A percentile compares a stretch with the other conserved stretches of the same genome.
Evolutionary conservation across 768 basidiomycete species (phyloP).

Genomic region (Boletus tylopilopsis): DNA sequence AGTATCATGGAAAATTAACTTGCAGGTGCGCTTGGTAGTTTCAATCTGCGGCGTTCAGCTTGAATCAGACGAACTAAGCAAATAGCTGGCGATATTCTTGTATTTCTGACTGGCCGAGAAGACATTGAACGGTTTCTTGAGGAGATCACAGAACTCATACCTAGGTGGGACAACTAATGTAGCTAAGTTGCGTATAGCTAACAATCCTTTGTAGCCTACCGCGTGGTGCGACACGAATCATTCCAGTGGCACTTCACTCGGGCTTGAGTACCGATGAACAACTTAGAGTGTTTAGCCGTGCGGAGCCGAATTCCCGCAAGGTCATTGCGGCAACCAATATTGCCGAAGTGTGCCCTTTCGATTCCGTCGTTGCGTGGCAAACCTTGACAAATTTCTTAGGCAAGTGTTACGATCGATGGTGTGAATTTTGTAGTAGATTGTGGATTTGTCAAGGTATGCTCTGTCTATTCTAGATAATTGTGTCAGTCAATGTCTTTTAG

Average conservation of each 20-base stretch:
- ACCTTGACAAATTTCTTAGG: conserved; percentile 40
- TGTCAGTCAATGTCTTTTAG: conserved; percentile 36
- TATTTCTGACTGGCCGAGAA: conserved; percentile 94
- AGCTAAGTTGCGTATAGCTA: background rate
- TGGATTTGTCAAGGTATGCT: conserved; percentile 87
- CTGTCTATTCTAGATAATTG: background rate
- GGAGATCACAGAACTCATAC: conserved; percentile 71
- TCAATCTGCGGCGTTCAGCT: background rate
- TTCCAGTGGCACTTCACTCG: conserved; percentile 80
- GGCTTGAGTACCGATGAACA: conserved; percentile 89
- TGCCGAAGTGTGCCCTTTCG: conserved; percentile 61
- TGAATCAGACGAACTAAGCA: conserved; percentile 43
- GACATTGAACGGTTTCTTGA: conserved; percentile 92
- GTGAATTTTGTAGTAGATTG: conserved; percentile 92
- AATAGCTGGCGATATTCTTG: conserved; percentile 82
- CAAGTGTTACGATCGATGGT: conserved; percentile 95
- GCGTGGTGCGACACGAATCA: conserved; percentile 51
- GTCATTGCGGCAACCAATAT: conserved; percentile 94
- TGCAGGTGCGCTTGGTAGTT: conserved; percentile 50
- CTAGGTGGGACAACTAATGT: conserved; percentile 45
- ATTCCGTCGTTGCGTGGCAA: background rate
- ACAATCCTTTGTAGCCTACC: conserved; percentile 40
- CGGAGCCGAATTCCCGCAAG: conserved; percentile 77
- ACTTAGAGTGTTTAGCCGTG: conserved; percentile 73
- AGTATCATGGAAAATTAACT: conserved; percentile 77